Base-by-base conservation (phyloP, 1,139 yeast genomes). In the Nakaseomyces kungkrabaensis region DNA sequence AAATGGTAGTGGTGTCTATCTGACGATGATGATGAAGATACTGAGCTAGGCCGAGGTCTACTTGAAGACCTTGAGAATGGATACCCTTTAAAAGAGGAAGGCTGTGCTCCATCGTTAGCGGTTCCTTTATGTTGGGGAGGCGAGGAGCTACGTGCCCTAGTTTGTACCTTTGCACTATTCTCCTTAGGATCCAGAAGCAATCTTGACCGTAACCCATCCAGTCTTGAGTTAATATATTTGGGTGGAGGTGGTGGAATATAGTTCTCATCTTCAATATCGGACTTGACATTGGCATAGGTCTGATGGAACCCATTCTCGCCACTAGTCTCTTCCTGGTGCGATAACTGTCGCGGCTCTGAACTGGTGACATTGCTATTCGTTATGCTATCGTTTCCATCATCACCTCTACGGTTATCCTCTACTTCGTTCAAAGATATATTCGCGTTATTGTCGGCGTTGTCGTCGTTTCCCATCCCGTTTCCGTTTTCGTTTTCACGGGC, bases 11-110 rank as follows among this genome's bases (percentile, higher is more conserved):
- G 44, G n/a, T 41, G 44, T 29, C 34, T 41, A 22, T 41, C 44
- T 7, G 44, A 27, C 11, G 44, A 41, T 6, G 44, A 41, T 4
- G 44, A 27, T 22, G 44, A 41, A 6, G 44, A 41, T 5, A 22
- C 44, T 4, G 44, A 41, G 34, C 34, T 41, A 5, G 44, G 44
- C 11, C 34, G 33, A 6, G 34, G 25, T 29, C 44, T 41, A 34
- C 34, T 41, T 10, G 44, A 41, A 5, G 44, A 41, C 8, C 34
- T n/a, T 43, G 56, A 53, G 48, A 58, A 65, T 3, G 68, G 66
- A 4, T 67, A 63, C 13, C 68, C 64, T 47, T 67, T 57, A 65
- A 65, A 59, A 45, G 57, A 61, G 7, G 68, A 64, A 2, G 62
- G 66, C 3, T 61, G 66, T 5, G 66, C 68, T 0, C 67, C 68